These are phyloP conservation scores for Rhodomyrtus tomentosa DNA, from an alignment of 345 rosid species.

Conservation along the genomic window DNA sequence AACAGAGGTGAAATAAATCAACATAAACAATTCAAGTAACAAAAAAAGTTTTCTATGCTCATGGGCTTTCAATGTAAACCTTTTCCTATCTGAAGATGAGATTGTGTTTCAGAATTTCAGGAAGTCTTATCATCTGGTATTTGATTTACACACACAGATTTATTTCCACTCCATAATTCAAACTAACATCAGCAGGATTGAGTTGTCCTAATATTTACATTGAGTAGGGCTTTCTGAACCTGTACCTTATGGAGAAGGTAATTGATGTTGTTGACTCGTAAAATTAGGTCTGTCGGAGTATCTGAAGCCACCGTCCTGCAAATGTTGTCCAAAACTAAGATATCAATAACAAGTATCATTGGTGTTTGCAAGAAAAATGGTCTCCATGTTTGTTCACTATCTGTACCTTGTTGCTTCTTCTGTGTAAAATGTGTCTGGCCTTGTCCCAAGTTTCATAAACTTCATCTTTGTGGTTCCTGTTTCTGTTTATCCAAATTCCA, in stretches of 20 bases:
- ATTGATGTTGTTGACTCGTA: conserved; percentile 47
- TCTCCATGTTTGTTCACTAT: background rate
- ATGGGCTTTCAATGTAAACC: background rate
- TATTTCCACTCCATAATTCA: background rate
- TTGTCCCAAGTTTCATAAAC: conserved; percentile 89
- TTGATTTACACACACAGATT: background rate
- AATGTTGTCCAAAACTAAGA: background rate
- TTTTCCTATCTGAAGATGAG: background rate
- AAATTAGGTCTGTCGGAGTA: conserved; percentile 48
- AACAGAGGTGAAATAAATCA: background rate
- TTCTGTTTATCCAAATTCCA: conserved; percentile 6
- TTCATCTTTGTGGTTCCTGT: conserved; percentile 40
- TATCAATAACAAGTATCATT: background rate
- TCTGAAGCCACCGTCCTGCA: conserved; percentile 74
- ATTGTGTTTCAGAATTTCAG: background rate
- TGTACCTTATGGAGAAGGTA: conserved; percentile 84
- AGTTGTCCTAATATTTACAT: background rate
- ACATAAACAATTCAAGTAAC: background rate
- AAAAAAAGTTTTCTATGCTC: background rate
- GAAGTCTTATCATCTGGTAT: background rate
- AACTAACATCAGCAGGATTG: background rate
- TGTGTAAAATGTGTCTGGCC: conserved; percentile 82
- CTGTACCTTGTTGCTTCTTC: conserved; percentile 82
- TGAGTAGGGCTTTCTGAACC: background rate
- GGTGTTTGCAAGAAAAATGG: background rate